Evolutionary conservation across 176 grass and related monocot species (phyloP), one percentile per base, ranked within the genome.

Genomic region (Juncus inflexus): DNA sequence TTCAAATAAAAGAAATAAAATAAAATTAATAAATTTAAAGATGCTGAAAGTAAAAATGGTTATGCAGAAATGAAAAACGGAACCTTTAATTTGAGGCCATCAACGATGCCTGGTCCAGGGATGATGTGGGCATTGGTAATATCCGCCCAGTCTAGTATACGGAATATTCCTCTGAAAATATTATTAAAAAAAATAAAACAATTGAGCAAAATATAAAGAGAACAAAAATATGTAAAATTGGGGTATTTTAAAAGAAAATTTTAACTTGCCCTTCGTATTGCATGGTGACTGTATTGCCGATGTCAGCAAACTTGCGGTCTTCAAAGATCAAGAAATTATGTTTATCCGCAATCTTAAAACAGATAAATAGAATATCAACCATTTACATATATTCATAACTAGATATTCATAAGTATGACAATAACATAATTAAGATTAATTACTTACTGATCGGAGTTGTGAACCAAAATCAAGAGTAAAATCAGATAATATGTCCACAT

Each of bases 71-170:
- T 58, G 2, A 67, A 19, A 58, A 19, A 45, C 58, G 52, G 16
- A 74, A 97, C 92, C 92, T 89, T 97, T 52, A 89, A 39, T 65
- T 97, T 89, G 62, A 97, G 77, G 61, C 85, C 92, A 78, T 91
- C 92, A 53, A 97, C 72, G 53, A 97, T 89, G 81, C 87, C 92
- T 62, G 87, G 87, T 74, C 87, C 85, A 65, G 87, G 77, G 11
- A 97, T 78, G 63, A 89, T 79, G 70, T 91, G 92, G 0, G 85
- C 92, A 79, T 86, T 97, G 60, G 85, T 76, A 61, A 97, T 89
- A 67, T 97, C 87, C 10, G 92, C 92, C 87, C 92, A 97, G 15
- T 97, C 92, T 65, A 86, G 77, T 74, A 91, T 97, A 16, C 61
- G 66, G 72, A 86, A 91, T 66, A 84, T 86, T 67, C 87, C 92